A percentile compares a stretch with the other conserved stretches of the same genome.
Conservation (phyloP, 768 basidiomycete genomes). For the Coprinellus aureogranulatus region DNA sequence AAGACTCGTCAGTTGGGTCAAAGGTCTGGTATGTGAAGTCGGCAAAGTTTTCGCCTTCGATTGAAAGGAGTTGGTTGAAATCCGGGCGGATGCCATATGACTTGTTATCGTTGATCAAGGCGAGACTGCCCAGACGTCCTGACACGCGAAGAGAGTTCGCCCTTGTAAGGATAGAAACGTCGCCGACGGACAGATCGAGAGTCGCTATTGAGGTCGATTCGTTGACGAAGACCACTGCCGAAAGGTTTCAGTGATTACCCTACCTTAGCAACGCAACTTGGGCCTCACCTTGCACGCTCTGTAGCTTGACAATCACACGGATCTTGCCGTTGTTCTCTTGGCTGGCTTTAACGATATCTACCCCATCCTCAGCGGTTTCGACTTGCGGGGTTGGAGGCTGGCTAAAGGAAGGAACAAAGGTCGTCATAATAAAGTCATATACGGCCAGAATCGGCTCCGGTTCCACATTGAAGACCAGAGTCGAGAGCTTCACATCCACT, state of each 20-base stretch:
- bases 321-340: slow-evolving; percentile 53
- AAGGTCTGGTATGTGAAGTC: slow-evolving; percentile 93
- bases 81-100: slow-evolving; percentile 50
- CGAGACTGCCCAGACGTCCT: slow-evolving; percentile 80
- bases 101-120: slow-evolving; percentile 71
- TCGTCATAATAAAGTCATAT: slow-evolving; percentile 97
- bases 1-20: slow-evolving; percentile 66
- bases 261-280: not conserved
- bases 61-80: slow-evolving; percentile 86
- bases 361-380: not conserved
- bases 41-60: slow-evolving; percentile 91
- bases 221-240: slow-evolving; percentile 76
- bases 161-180: slow-evolving; percentile 74
- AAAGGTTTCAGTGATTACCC: no score
- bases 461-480: slow-evolving; percentile 82
- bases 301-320: slow-evolving; percentile 77
- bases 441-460: slow-evolving; percentile 88
- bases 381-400: not conserved
- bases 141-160: slow-evolving; percentile 73
- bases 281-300: slow-evolving; percentile 73
- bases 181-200: slow-evolving; percentile 84
- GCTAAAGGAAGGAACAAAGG: slow-evolving; percentile 63
- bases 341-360: not conserved
- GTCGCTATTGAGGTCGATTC: slow-evolving; percentile 73
- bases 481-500: slow-evolving; percentile 84